These are phyloP conservation scores for Aspergillus nanangensis DNA, from an alignment of 495 filamentous ascomycete species.

Conservation along the genomic window DNA sequence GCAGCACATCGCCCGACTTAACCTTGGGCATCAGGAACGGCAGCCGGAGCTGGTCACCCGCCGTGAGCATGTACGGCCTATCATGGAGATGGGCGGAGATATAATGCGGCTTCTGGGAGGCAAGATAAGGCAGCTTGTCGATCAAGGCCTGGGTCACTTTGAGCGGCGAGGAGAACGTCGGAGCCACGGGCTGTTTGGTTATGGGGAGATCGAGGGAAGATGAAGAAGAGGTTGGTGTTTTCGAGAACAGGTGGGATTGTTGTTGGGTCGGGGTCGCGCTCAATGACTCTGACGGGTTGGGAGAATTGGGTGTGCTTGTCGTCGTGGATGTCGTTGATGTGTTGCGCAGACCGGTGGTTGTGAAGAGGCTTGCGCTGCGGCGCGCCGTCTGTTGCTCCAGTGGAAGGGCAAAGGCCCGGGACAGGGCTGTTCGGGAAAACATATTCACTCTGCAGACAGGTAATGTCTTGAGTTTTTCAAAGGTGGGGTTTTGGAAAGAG, in stretches of 20 bases:
- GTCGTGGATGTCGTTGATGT: constrained; percentile 8
- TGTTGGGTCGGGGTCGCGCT: neutral
- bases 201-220: constrained; percentile 18
- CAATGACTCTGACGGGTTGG: neutral
- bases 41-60: constrained; percentile 80
- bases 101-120: constrained; percentile 78
- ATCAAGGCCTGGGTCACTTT: constrained; percentile 54
- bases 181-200: constrained; percentile 32
- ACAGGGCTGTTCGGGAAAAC: constrained; percentile 39
- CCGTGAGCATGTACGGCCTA: constrained; percentile 83
- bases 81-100: constrained; percentile 83
- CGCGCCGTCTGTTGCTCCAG: constrained; percentile 22
- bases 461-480: constrained; percentile 7
- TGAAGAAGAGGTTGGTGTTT: constrained; percentile 15
- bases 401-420: constrained; percentile 32
- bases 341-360: constrained; percentile 16
- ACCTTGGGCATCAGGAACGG: constrained; percentile 92
- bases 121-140: constrained; percentile 70
- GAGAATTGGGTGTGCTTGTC: too few relatives aligned
- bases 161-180: constrained; percentile 31
- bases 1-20: constrained; percentile 73
- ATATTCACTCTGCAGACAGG: constrained; percentile 16
- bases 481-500: neutral
- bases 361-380: constrained; percentile 31
- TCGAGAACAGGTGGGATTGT: constrained; percentile 7